phyloP scores from a whole-genome alignment of 352 stramenopile genomes.

The Pythium rishiriense region DNA sequence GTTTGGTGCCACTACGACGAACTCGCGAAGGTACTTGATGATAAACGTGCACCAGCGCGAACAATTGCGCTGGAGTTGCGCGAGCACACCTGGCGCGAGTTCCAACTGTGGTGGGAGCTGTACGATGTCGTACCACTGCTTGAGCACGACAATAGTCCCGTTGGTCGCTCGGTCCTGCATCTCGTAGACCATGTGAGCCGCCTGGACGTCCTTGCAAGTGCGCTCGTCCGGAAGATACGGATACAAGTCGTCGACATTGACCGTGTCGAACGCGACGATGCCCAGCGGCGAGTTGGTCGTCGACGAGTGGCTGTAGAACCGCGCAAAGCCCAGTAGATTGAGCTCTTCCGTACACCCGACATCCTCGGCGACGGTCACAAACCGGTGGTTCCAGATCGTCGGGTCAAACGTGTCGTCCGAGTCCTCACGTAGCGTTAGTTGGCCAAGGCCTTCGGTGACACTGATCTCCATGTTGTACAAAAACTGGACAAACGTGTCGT shows the following conservation, averaged over 20 bases:
- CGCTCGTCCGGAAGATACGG: conserved; percentile 33
- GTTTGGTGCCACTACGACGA: too few relatives aligned
- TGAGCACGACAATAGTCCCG: conserved; percentile 4
- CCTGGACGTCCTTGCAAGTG: conserved; percentile 14
- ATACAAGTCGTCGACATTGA: conserved; percentile 48
- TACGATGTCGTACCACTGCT: conserved; percentile 1
- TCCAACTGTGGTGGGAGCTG: conserved; percentile 8
- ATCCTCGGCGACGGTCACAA: conserved; percentile 30
- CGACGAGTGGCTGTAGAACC: conserved; percentile 32
- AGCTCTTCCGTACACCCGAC: conserved; percentile 21
- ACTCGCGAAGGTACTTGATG: too few relatives aligned
- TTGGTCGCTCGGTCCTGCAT: neutral
- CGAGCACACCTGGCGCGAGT: neutral
- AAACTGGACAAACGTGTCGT: conserved; percentile 42
- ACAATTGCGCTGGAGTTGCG: conserved; percentile 2
- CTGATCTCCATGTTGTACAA: conserved; percentile 52
- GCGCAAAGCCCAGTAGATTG: conserved; percentile 26
- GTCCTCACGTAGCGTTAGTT: conserved; percentile 39
- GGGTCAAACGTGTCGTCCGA: too few relatives aligned
- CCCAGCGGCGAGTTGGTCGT: conserved; percentile 19
- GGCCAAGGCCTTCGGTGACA: conserved; percentile 44
- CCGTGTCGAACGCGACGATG: conserved; percentile 33
- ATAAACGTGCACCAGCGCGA: neutral
- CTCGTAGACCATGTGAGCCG: neutral
- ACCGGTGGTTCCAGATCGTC: conserved; percentile 40